Conservation (phyloP, 129 eudicot species). For the Chrysanthemum lavandulifolium region DNA sequence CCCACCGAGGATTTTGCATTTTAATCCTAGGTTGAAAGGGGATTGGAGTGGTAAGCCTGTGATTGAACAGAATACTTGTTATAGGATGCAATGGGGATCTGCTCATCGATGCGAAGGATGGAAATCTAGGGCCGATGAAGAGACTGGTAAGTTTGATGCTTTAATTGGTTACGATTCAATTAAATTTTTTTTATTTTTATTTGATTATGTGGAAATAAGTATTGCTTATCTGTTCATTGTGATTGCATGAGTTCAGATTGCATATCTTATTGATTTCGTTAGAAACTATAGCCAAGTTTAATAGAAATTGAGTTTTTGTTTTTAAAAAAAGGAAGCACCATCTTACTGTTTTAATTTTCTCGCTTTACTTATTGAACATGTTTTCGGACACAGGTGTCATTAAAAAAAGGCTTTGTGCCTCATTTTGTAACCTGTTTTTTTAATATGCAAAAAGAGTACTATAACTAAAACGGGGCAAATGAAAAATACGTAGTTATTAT, state of each 20-base stretch:
- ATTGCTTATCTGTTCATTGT: constrained; percentile 1
- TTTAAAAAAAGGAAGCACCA: neutral
- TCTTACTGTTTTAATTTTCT: too few species aligned
- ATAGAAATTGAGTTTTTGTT: neutral
- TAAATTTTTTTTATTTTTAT: too few species aligned
- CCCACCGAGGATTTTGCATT: constrained; percentile 85
- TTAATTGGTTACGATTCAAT: too few species aligned
- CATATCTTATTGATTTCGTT: neutral
- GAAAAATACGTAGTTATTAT: too few species aligned
- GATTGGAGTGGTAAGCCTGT: constrained; percentile 95
- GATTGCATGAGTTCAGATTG: neutral
- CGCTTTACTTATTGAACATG: too few species aligned
- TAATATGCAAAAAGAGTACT: too few species aligned
- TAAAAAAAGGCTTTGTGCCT: too few species aligned
- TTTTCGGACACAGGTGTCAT: too few species aligned
- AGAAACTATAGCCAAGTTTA: neutral
- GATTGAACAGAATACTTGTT: constrained; percentile 90
- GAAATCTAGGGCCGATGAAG: constrained; percentile 80
- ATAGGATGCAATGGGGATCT: constrained; percentile 89
- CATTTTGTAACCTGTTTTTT: too few species aligned
- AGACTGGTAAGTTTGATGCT: constrained; percentile 56
- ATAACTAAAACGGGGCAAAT: too few species aligned
- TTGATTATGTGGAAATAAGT: neutral
- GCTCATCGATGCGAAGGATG: constrained; percentile 86
- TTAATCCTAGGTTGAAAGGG: constrained; percentile 88